A percentile compares a stretch with the other conserved stretches of the same genome.
These are phyloP conservation scores for Papiliotrema fonsecae DNA, from an alignment of 1,284 basidiomycete genomes.

Conservation along the genomic window DNA sequence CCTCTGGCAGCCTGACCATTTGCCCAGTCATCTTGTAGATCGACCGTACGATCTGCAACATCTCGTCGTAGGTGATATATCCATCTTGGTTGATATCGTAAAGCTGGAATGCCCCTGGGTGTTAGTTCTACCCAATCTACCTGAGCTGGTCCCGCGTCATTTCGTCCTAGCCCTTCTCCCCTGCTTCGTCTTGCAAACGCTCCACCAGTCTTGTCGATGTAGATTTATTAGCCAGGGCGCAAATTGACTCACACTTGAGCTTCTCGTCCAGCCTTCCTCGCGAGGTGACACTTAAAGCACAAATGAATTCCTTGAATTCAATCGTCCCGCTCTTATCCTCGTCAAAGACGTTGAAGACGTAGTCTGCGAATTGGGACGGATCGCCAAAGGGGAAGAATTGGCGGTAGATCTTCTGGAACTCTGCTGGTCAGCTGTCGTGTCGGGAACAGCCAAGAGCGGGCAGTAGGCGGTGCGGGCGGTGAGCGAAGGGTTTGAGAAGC, in stretches of 20 bases:
- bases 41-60: conserved; percentile 91
- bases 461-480: neutral
- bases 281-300: conserved; percentile 90
- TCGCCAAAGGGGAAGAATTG: conserved; percentile 99
- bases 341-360: conserved; percentile 98
- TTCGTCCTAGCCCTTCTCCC: neutral
- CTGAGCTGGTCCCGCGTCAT: neutral
- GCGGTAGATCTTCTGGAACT: conserved; percentile 98
- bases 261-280: conserved; percentile 95
- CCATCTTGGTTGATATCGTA: conserved; percentile 99
- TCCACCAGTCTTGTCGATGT: neutral
- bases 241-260: conserved; percentile 74
- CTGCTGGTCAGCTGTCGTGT: conserved; percentile 41
- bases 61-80: conserved; percentile 95
- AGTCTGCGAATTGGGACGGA: conserved; percentile 93
- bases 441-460: neutral
- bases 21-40: conserved; percentile 99
- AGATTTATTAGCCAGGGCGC: neutral
- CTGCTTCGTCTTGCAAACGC: neutral
- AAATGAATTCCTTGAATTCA: conserved; percentile 99
- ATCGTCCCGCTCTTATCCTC: conserved; percentile 93
- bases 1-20: conserved; percentile 95
- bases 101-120: conserved; percentile 94
- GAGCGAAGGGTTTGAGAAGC: neutral
- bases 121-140: neutral